Evolutionary conservation across 129 eudicot species (phyloP).

Genomic region (Ambrosia artemisiifolia): DNA sequence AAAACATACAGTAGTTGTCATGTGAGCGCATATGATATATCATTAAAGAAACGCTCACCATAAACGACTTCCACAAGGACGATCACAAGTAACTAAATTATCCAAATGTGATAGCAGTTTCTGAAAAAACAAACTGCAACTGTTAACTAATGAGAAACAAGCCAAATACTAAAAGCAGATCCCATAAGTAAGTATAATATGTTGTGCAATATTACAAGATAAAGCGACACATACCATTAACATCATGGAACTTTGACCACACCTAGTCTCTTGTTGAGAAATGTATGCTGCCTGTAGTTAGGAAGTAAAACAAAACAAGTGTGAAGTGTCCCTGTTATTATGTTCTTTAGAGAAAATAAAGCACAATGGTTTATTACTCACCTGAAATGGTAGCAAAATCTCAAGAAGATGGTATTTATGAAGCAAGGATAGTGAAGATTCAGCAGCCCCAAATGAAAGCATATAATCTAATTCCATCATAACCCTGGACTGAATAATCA

Average conservation of each 20-base stretch:
- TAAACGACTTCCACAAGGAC: constrained; percentile 54
- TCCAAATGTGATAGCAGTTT: constrained; percentile 59
- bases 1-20: background rate
- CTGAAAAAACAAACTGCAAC: constrained; percentile 37
- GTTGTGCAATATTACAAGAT: background rate
- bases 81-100: constrained; percentile 62
- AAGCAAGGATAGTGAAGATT: constrained; percentile 62
- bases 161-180: background rate
- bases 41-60: constrained; percentile 55
- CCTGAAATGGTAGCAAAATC: constrained; percentile 74
- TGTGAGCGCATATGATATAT: background rate
- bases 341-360: background rate
- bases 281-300: constrained; percentile 70
- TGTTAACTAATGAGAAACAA: constrained; percentile 1
- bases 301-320: background rate
- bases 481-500: constrained; percentile 54
- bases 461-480: constrained; percentile 72
- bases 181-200: background rate
- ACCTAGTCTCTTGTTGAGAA: constrained; percentile 36
- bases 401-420: constrained; percentile 61
- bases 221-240: constrained; percentile 57
- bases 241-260: constrained; percentile 43
- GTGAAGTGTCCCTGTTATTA: constrained; percentile 3
- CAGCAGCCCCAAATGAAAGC: constrained; percentile 91
- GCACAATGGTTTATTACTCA: constrained; percentile 18